A percentile compares a stretch with the other conserved stretches of the same genome.
Conservation (phyloP, 768 basidiomycete species). For the Postia placenta region DNA sequence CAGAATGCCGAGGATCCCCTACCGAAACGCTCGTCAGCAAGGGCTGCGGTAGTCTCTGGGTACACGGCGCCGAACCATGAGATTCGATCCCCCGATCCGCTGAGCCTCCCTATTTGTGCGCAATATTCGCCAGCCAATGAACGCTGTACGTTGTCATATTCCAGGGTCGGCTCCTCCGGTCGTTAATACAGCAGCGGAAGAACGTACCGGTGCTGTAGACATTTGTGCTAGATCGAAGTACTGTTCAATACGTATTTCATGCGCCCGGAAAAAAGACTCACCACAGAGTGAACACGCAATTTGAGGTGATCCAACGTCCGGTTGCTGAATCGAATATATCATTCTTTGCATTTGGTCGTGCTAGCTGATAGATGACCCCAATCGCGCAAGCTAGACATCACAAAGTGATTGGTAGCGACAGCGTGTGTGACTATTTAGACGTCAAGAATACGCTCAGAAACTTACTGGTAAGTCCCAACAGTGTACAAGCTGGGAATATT, state of each 20-base stretch:
- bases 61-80: not conserved
- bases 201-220: not conserved
- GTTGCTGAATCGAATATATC: not conserved
- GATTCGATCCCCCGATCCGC: not conserved
- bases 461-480: conserved; percentile 1
- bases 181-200: not conserved
- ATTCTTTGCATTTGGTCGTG: not conserved
- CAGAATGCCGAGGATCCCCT: not conserved
- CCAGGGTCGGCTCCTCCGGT: not conserved
- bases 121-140: not conserved
- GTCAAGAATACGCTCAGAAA: not conserved
- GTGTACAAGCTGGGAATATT: not conserved
- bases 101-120: not conserved
- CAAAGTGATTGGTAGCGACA: not conserved
- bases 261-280: not conserved
- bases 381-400: not conserved
- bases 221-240: conserved; percentile 1
- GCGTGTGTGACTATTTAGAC: not conserved
- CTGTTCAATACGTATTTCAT: not conserved
- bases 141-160: not conserved
- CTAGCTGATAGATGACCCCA: not conserved
- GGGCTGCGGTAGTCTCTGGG: not conserved
- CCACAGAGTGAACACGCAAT: not conserved
- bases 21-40: not conserved
- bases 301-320: not conserved